Evolutionary conservation across 1,139 yeast genomes (phyloP).

Genomic region (Spencermartinsiella ligniputridi): DNA sequence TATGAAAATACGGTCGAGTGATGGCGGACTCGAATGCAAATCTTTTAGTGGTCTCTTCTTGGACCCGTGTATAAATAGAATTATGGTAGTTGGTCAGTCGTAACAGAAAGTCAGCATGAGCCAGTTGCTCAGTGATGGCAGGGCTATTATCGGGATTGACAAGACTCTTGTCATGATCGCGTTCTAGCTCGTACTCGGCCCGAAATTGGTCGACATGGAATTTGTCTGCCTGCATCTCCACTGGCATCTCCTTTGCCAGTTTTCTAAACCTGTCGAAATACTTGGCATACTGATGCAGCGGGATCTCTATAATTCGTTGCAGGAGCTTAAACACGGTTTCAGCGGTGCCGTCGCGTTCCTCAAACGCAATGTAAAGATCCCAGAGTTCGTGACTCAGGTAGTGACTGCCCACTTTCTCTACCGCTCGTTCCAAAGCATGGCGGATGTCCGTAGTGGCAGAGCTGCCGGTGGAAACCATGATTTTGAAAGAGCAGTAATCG

Average conservation of each 20-base stretch:
- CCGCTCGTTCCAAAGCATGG: slow-evolving; percentile 58
- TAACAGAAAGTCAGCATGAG: slow-evolving; percentile 29
- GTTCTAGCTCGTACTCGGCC: slow-evolving; percentile 28
- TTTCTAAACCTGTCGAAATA: slow-evolving; percentile 38
- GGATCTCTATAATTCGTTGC: slow-evolving; percentile 61
- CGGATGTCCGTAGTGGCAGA: slow-evolving; percentile 17
- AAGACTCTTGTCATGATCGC: slow-evolving; percentile 14
- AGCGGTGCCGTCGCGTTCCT: slow-evolving; percentile 28
- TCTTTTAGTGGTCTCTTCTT: slow-evolving; percentile 51
- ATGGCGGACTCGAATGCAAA: slow-evolving; percentile 57
- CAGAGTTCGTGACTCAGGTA: slow-evolving; percentile 73
- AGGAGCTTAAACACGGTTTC: slow-evolving; percentile 39
- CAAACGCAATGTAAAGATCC: slow-evolving; percentile 61
- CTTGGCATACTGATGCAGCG: slow-evolving; percentile 69
- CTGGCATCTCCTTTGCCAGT: slow-evolving; percentile 24
- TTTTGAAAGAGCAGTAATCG: slow-evolving; percentile 53
- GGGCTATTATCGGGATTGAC: slow-evolving; percentile 3
- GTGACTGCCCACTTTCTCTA: slow-evolving; percentile 62
- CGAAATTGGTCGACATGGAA: slow-evolving; percentile 26
- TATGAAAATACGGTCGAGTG: slow-evolving; percentile 49
- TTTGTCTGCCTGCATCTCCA: slow-evolving; percentile 24
- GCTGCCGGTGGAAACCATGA: slow-evolving; percentile 30
- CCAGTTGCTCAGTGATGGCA: slow-evolving; percentile 3
- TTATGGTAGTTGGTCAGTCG: slow-evolving; percentile 29
- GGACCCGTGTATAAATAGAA: slow-evolving; percentile 59